These are phyloP conservation scores for Clarireedia monteithiana DNA, from an alignment of 2,329 filamentous ascomycete species.

Conservation along the genomic window DNA sequence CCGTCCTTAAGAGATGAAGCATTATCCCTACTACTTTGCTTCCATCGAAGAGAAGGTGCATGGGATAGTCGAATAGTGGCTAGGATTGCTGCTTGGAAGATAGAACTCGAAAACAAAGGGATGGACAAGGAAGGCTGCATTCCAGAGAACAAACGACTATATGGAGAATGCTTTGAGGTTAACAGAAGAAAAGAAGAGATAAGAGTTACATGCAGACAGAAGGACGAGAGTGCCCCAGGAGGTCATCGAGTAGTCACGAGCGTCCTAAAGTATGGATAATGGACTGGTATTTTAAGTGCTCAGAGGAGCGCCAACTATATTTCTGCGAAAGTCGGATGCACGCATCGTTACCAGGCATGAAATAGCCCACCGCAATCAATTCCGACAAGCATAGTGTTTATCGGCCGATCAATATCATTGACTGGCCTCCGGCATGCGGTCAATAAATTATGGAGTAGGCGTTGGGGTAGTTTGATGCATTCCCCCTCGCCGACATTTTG, in stretches of 20 bases:
- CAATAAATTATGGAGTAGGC: no score
- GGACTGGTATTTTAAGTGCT: not conserved
- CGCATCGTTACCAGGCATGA: no score
- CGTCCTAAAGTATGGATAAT: not conserved
- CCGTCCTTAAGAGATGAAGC: slow-evolving; percentile 48
- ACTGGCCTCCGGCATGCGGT: no score
- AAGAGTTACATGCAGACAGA: slow-evolving; percentile 13
- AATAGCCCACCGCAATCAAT: no score
- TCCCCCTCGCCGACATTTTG: no score
- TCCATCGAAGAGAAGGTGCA: slow-evolving; percentile 56
- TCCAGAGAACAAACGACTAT: slow-evolving; percentile 13
- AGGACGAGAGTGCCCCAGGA: not conserved
- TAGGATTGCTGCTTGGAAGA: slow-evolving; percentile 20
- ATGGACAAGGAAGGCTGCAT: slow-evolving; percentile 17
- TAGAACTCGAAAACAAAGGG: slow-evolving; percentile 20
- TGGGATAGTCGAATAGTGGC: slow-evolving; percentile 42
- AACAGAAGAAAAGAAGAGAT: slow-evolving; percentile 11
- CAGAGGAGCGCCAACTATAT: no score
- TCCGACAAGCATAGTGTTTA: no score
- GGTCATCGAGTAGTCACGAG: not conserved
- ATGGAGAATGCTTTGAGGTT: slow-evolving; percentile 15
- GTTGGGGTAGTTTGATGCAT: no score
- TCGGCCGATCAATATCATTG: no score
- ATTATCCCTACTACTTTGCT: slow-evolving; percentile 51
- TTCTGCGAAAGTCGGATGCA: no score